Percentiles rank a stretch among this genome's conserved stretches.
phyloP scores from a whole-genome alignment of 441 rosid genomes.

The Lepidium campestre region DNA sequence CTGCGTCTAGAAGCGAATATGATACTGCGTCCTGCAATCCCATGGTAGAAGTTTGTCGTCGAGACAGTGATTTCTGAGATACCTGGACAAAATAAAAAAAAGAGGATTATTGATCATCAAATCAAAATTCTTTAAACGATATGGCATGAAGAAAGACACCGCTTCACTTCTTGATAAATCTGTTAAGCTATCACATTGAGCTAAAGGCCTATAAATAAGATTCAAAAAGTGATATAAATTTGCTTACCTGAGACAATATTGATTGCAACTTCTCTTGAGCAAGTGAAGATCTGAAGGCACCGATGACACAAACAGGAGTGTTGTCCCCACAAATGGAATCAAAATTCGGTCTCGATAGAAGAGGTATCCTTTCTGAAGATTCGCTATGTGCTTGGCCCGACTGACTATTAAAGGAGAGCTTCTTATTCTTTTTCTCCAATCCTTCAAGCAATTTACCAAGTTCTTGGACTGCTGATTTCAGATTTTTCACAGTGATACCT shows the following conservation, averaged over 20 bases:
- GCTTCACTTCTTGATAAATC: background rate
- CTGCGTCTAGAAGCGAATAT: constrained; percentile 60
- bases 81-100: constrained; percentile 41
- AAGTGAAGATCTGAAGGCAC: constrained; percentile 61
- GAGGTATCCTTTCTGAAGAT: constrained; percentile 38
- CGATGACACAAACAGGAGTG: constrained; percentile 74
- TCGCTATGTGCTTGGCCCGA: constrained; percentile 31
- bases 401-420: constrained; percentile 39
- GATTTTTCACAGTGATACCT: constrained; percentile 72
- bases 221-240: background rate
- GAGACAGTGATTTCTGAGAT: constrained; percentile 66
- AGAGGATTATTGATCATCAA: background rate
- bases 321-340: constrained; percentile 59
- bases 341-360: constrained; percentile 45
- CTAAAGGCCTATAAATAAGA: background rate
- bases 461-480: constrained; percentile 63
- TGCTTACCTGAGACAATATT: constrained; percentile 48
- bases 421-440: constrained; percentile 71
- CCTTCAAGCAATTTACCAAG: constrained; percentile 55
- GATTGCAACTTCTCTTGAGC: constrained; percentile 60
- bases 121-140: too few relatives aligned
- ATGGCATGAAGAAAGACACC: background rate
- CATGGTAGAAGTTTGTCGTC: constrained; percentile 41
- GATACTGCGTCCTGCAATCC: constrained; percentile 47
- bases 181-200: background rate